Conservation (phyloP, 208 protist species). For the Giardia duodenalis region DNA sequence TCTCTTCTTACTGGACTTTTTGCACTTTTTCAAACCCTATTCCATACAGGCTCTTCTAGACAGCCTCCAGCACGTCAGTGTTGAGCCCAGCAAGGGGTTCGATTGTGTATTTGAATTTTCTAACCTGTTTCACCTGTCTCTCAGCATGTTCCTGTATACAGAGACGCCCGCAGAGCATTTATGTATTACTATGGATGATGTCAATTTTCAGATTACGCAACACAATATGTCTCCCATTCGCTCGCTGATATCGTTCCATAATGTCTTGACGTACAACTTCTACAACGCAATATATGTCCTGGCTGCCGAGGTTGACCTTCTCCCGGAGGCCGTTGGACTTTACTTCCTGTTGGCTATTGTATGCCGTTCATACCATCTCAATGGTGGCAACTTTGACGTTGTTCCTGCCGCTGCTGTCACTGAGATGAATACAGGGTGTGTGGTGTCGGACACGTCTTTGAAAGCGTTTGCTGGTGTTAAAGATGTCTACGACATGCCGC, state of each 20-base stretch:
- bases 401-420: too few species aligned
- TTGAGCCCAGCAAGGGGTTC: background rate
- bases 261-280: background rate
- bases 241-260: background rate
- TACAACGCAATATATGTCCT: background rate
- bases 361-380: too few species aligned
- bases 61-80: background rate
- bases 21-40: background rate
- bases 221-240: background rate
- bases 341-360: background rate
- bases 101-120: background rate
- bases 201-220: background rate
- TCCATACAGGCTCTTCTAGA: background rate
- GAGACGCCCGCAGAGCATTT: background rate
- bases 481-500: too few species aligned
- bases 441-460: too few species aligned
- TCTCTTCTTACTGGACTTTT: background rate
- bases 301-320: background rate
- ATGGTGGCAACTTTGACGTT: too few species aligned
- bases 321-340: background rate
- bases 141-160: background rate
- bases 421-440: too few species aligned
- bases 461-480: too few species aligned
- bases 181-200: background rate
- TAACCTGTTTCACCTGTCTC: background rate